Evolutionary conservation across 1,139 yeast species (phyloP), one percentile per base, ranked within the genome.

Genomic region (Candida anutae): DNA sequence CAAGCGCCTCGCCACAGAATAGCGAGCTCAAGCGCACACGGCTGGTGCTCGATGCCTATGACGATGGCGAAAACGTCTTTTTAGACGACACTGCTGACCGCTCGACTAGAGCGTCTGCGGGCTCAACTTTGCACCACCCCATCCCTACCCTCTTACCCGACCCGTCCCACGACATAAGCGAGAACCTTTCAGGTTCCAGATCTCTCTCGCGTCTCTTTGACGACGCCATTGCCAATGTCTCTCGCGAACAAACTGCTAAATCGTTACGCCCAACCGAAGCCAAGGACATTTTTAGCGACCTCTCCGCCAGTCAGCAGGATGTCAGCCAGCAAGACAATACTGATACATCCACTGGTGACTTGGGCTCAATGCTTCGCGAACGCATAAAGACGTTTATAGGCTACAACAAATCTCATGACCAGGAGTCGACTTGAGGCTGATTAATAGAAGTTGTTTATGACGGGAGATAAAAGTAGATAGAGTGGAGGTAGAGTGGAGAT

Each of bases 121-220:
- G 47, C 8, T 53, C 62, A 2, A 56, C 62, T 1, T 29, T 55
- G 15, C 55, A 53, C 34, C 62, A 57, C 35, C 53, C 62, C 11
- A 33, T 55, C 6, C 21, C 42, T 10, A 34, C 40, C 15, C 43
- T 42, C 27, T 39, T 38, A 17, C 25, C 35, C 11, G 32, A 32
- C 13, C 34, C 26, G 10, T 43, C 48, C 4, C 38, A 38, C 12
- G 54, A 45, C 5, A 45, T 39, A 22, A 45, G 52, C 15, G 37
- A 33, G 18, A 42, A 37, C 25, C 47, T 50, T 22, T 45, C 39
- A 13, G 42, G 43, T 21, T 42, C 61, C 9, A 42, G 43, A 27
- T 54, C 62, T 3, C 50, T 52, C 10, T 55, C 61, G 4, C 48
- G 56, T 28, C 40, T 56, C 13, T 58, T 55, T 33, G 62, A 53